Evolutionary conservation across 2,329 filamentous ascomycete species (phyloP).

Genomic region (Phialemoniopsis sp.): DNA sequence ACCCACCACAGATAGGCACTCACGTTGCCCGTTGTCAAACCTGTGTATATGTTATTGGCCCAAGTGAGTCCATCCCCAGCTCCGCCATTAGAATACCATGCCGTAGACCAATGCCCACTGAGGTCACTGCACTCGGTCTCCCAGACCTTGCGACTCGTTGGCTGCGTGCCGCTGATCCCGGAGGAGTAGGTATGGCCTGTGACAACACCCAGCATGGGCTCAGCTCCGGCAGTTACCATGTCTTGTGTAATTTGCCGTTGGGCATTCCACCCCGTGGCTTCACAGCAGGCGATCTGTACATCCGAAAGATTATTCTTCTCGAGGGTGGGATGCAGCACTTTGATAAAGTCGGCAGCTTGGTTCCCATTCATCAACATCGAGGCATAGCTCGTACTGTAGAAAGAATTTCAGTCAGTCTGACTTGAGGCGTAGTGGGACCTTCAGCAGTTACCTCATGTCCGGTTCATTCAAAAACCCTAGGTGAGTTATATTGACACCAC

Average conservation of each 20-base stretch:
- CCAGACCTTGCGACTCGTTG: constrained; percentile 34
- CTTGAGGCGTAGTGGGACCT: not conserved
- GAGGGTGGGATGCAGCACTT: constrained; percentile 38
- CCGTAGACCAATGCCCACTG: constrained; percentile 28
- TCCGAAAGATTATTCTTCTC: constrained; percentile 13
- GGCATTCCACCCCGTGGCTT: constrained; percentile 29
- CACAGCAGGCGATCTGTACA: constrained; percentile 30
- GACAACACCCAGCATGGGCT: constrained; percentile 28
- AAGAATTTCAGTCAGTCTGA: not conserved
- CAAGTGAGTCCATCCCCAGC: constrained; percentile 40
- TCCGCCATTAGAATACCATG: constrained; percentile 32
- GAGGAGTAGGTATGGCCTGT: constrained; percentile 36
- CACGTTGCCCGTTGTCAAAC: constrained; percentile 34
- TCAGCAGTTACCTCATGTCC: constrained; percentile 4
- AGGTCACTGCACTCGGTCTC: constrained; percentile 42
- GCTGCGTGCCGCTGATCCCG: constrained; percentile 24
- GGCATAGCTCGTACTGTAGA: constrained; percentile 16
- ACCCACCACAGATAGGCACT: constrained; percentile 43
- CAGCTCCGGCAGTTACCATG: constrained; percentile 16
- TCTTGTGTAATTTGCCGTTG: constrained; percentile 23
- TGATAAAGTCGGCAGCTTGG: constrained; percentile 51
- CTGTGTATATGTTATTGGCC: constrained; percentile 39
- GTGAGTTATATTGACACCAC: constrained; percentile 10
- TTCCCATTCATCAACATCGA: constrained; percentile 65
- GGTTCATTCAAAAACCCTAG: constrained; percentile 11